A percentile compares a stretch with the other conserved stretches of the same genome.
Evolutionary conservation across 208 protist genomes (phyloP).

Genomic region (Endotrypanum monterogeii): DNA sequence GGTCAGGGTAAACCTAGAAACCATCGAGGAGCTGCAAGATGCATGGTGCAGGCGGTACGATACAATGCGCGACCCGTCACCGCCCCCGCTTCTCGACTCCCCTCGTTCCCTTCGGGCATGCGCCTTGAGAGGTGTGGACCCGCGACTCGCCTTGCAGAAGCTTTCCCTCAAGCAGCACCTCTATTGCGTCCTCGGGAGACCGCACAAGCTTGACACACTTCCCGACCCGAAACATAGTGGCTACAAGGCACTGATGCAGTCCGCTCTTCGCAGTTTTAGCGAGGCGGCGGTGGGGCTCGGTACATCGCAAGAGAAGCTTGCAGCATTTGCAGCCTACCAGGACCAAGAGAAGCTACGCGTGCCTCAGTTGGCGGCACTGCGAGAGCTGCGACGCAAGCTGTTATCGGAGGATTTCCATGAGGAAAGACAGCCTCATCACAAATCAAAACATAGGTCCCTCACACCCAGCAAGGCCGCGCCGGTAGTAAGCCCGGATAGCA

Average conservation of each 20-base stretch:
- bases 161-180: constrained; percentile 61
- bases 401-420: constrained; percentile 25
- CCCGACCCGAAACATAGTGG: constrained; percentile 13
- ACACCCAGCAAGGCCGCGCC: neutral
- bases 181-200: constrained; percentile 36
- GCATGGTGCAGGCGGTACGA: constrained; percentile 47
- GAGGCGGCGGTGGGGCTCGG: constrained; percentile 46
- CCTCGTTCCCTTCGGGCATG: constrained; percentile 65
- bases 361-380: constrained; percentile 30
- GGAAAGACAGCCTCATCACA: constrained; percentile 8
- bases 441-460: neutral
- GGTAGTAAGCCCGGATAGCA: neutral
- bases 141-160: constrained; percentile 36
- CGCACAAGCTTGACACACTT: constrained; percentile 20
- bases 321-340: constrained; percentile 43
- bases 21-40: constrained; percentile 61
- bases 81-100: constrained; percentile 55
- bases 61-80: constrained; percentile 29
- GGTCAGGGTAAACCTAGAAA: constrained; percentile 42
- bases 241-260: constrained; percentile 34
- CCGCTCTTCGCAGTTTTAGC: constrained; percentile 53
- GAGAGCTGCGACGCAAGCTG: constrained; percentile 39
- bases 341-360: constrained; percentile 47
- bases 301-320: constrained; percentile 65
- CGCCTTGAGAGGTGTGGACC: constrained; percentile 26